phyloP scores from a whole-genome alignment of 495 filamentous ascomycete species.

The Tuber brumale region DNA sequence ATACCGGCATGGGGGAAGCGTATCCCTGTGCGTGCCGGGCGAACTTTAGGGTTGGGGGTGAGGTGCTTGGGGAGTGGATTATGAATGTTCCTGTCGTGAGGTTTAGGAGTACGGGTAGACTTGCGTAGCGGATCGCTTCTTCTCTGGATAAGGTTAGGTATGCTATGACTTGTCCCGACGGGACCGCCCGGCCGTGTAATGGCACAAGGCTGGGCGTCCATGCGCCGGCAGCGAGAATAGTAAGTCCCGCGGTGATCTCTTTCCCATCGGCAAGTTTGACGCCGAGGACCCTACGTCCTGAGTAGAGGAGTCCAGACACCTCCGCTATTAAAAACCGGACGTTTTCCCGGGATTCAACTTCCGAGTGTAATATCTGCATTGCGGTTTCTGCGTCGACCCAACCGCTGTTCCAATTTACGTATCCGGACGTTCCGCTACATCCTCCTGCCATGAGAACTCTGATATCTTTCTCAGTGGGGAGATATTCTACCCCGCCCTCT shows the following conservation, averaged over 20 bases:
- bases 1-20: slow-evolving; percentile 40
- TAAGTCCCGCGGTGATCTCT: slow-evolving; percentile 60
- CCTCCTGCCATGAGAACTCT: slow-evolving; percentile 48
- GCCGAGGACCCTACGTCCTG: slow-evolving; percentile 45
- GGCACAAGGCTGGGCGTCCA: slow-evolving; percentile 75
- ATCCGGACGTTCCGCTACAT: slow-evolving; percentile 59
- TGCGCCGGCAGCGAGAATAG: slow-evolving; percentile 75
- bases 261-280: slow-evolving; percentile 52
- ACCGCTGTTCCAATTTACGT: slow-evolving; percentile 71
- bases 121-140: slow-evolving; percentile 57
- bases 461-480: slow-evolving; percentile 47
- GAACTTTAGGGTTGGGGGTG: slow-evolving; percentile 72
- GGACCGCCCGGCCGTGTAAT: slow-evolving; percentile 63
- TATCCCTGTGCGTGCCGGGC: slow-evolving; percentile 81
- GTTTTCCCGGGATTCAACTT: slow-evolving; percentile 52
- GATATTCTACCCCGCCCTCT: slow-evolving; percentile 16
- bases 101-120: slow-evolving; percentile 72
- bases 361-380: slow-evolving; percentile 56
- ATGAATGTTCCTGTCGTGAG: slow-evolving; percentile 62
- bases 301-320: slow-evolving; percentile 53
- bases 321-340: slow-evolving; percentile 60
- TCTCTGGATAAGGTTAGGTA: slow-evolving; percentile 65
- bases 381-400: slow-evolving; percentile 77
- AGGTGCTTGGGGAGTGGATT: slow-evolving; percentile 44
- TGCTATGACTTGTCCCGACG: slow-evolving; percentile 72